These are phyloP conservation scores for Suhomyces panamericanus DNA, from an alignment of 1,139 yeast genomes.

Conservation along the genomic window DNA sequence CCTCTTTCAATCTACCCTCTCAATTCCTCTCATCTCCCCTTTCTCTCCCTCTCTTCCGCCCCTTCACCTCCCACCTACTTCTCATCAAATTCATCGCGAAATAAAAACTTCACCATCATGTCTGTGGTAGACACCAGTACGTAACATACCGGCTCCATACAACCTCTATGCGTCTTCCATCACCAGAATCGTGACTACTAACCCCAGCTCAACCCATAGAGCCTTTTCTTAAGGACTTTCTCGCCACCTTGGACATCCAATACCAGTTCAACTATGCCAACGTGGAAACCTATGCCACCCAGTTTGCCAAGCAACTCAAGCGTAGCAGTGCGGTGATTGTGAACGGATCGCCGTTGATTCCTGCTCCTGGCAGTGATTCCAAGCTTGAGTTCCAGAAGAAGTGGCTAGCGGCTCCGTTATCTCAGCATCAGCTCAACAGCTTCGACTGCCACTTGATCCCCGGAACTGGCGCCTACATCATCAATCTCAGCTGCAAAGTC, in stretches of 20 bases:
- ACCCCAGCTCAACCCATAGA: slow-evolving; percentile 45
- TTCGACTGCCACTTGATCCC: slow-evolving; percentile 73
- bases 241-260: slow-evolving; percentile 41
- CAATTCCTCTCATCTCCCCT: background rate
- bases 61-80: slow-evolving; percentile 1
- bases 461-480: slow-evolving; percentile 56
- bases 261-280: slow-evolving; percentile 30
- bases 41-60: background rate
- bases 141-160: slow-evolving; percentile 14
- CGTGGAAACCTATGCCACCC: slow-evolving; percentile 53
- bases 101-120: slow-evolving; percentile 2
- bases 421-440: slow-evolving; percentile 63
- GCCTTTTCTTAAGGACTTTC: slow-evolving; percentile 42
- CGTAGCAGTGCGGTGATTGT: slow-evolving; percentile 53
- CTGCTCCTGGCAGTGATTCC: slow-evolving; percentile 40
- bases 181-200: slow-evolving; percentile 3
- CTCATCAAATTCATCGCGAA: background rate
- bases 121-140: slow-evolving; percentile 26
- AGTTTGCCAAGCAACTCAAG: slow-evolving; percentile 50
- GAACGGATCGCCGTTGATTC: slow-evolving; percentile 62
- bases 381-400: slow-evolving; percentile 60
- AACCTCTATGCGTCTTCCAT: background rate
- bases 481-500: slow-evolving; percentile 63
- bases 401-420: slow-evolving; percentile 61
- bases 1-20: background rate